Evolutionary conservation across 768 basidiomycete species (phyloP), one percentile per base, ranked within the genome.

Genomic region (Tulasnella sp.): DNA sequence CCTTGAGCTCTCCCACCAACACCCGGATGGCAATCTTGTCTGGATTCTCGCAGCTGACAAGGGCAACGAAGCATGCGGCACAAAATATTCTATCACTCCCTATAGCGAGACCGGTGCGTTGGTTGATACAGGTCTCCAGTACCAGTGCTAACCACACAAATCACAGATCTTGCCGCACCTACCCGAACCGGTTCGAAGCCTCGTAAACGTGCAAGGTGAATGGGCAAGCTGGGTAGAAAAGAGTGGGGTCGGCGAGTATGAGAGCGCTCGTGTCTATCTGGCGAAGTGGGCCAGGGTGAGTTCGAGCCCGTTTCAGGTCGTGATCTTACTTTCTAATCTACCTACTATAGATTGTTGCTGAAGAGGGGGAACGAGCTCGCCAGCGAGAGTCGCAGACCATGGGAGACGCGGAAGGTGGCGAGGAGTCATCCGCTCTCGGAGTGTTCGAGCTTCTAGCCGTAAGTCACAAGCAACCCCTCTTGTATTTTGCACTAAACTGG

Each of bases 81-180:
- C 90, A 96, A 66, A 88, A 92, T 63, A 89, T 98, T 14, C 75
- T 98, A 7, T 92, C 91, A 0, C 94, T 97, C 66, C 93, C 94
- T 0, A 78, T 97, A 25, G 93, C 94, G 2, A 91, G 93, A 66
- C 92, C 96, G 9, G 54, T 56, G 23, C 40, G 54, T 40, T 34
- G 7, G n/a, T 31, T 51, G 21, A 53, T 14, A 36, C 31, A 5
- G 17, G 19, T 2, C 11, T 53, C 15, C 2, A 23, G 6, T 2
- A 27, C 6, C 31, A 9, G 36, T 11, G 21, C 31, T 53, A 4
- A 39, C 6, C 4, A 35, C 9, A 52, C 11, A 14, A 23, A 27
- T 31, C 31, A 23, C 17, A 56, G 54, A 92, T 98, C 49, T 77
- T 97, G 0, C 94, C 94, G 4, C 93, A 97, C 66, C 79, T 99